Evolutionary conservation across 2,329 filamentous ascomycete genomes (phyloP).

Genomic region (Fusarium paranaense): DNA sequence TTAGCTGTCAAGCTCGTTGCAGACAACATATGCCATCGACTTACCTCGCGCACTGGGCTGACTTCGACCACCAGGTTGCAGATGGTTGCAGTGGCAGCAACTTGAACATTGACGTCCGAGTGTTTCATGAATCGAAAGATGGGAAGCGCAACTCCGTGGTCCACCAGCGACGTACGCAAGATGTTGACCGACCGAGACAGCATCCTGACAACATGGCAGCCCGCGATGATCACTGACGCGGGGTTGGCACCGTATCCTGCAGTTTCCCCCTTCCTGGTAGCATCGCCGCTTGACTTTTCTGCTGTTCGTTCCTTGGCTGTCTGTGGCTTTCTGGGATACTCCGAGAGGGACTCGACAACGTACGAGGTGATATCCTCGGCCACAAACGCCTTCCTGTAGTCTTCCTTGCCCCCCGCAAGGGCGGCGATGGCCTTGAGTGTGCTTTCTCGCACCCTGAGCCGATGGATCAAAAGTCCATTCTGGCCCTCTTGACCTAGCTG

Average conservation of each 20-base stretch:
- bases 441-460: constrained; percentile 80
- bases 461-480: constrained; percentile 71
- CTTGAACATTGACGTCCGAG: constrained; percentile 80
- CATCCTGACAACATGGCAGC: constrained; percentile 84
- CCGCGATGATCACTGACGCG: constrained; percentile 81
- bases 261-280: constrained; percentile 44
- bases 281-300: constrained; percentile 51
- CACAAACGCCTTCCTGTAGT: constrained; percentile 84
- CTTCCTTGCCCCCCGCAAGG: constrained; percentile 83
- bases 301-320: constrained; percentile 56
- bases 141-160: constrained; percentile 83
- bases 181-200: constrained; percentile 87
- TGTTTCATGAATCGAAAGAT: constrained; percentile 81
- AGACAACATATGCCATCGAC: constrained; percentile 46
- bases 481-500: constrained; percentile 72
- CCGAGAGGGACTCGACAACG: constrained; percentile 81
- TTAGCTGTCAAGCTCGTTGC: constrained; percentile 30
- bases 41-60: constrained; percentile 89
- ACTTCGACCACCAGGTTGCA: constrained; percentile 90
- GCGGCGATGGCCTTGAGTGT: constrained; percentile 84
- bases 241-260: constrained; percentile 78
- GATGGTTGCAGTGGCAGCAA: constrained; percentile 85
- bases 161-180: constrained; percentile 86
- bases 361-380: constrained; percentile 84
- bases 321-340: constrained; percentile 65